Base-by-base conservation (phyloP, 306 rosid species). In the Cucumis sativus region DNA sequence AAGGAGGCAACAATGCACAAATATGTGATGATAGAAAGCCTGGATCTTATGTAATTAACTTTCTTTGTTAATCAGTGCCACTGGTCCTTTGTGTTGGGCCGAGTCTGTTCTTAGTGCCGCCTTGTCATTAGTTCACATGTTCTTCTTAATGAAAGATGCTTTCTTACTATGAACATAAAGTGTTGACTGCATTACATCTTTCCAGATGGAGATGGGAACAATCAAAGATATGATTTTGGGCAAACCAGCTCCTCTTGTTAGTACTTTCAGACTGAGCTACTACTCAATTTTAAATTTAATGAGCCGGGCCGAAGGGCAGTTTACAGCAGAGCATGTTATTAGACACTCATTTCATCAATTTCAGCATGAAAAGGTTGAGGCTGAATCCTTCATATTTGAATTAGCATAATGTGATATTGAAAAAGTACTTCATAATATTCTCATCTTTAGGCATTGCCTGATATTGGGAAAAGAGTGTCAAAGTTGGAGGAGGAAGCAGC, bases 241-340 rank as follows among this genome's bases (percentile, higher is more conserved):
- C 47, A 92, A 89, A 90, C 98, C 98, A 54, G 97, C 97, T 79
- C 98, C 97, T 51, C 83, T 95, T 80, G 91, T 95, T 78, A 95
- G 98, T 83, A 95, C 98, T 47, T 95, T 95, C 85, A 95, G 97
- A 90, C 91, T 95, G 82, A 95, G 97, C 87, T 95, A 95, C 89
- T 95, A 95, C 88, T 90, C 98, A 77, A 92, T 95, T 89, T 87
- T 95, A 82, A 92, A 95, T 85, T 85, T 95, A 88, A 87, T 95
- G 98, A 92, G 98, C 84, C 96, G 97, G 18, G 97, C 98, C 0
- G 98, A 95, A 87, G 98, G 98, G 80, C 98, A 95, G 77, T 95
- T 95, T 81, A 92, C 97, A 25, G 97, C 98, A 5, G 98, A 95
- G 73, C 98, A 92, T 2, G 98, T 95, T 60, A 95, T 95, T 81